Evolutionary conservation across 257 asterid species (phyloP), one percentile per base, ranked within the genome.

Genomic region (Ballota nigra): DNA sequence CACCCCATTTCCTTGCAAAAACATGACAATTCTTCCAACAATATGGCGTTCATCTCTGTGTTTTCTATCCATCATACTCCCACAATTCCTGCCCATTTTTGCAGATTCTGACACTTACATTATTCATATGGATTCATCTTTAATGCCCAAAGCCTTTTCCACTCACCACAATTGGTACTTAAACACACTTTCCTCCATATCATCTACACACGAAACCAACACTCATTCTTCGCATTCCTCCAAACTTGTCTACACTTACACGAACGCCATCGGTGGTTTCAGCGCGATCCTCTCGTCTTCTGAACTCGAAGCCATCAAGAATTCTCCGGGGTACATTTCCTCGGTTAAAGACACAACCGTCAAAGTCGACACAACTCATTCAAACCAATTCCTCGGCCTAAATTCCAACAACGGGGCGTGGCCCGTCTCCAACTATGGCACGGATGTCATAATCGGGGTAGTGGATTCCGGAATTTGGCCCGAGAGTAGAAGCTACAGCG

Each of bases 401-500:
- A 80, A 82, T 57, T 26, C 81, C 4, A 28, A 80, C 34, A 5
- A 66, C 6, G 95, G 95, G 0, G 81, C 82, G 1, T 91, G 95
- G 97, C 90, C 92, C 0, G 71, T 0, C 40, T 81, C 92, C 0
- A 76, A 77, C 61, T 87, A 70, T 9, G 97, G 96, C 24, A 72
- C 59, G 49, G 88, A 88, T 53, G 80, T 90, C 31, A 86, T 90
- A 22, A 78, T 90, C 34, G 97, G 93, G 0, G 15, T 86, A 23
- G 81, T 91, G 49, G 97, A 91, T 63, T 81, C 90, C 0, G 97
- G 96, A 1, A 65, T 91, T 22, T 91, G 96, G 97, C 96, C 97
- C 0, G 97, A 88, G 82, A 88, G 94, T 66, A 68, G 26, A 74
- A 91, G 96, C 79, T 91, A 51, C 68, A 18, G 12, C 43, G 96